phyloP scores from a whole-genome alignment of 495 filamentous ascomycete genomes.

The Astrocystis sublimbata region DNA sequence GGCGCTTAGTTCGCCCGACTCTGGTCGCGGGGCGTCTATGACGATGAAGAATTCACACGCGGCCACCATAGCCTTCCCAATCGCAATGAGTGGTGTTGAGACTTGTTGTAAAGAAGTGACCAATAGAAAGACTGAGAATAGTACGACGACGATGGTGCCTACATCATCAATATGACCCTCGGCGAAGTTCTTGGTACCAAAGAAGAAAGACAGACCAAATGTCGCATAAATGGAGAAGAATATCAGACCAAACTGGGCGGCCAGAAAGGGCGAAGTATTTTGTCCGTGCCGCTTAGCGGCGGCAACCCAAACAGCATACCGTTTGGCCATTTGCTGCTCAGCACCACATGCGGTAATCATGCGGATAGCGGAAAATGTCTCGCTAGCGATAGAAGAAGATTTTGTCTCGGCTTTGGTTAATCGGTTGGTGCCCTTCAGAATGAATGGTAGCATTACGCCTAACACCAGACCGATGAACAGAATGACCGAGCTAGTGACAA shows the following conservation, averaged over 20 bases:
- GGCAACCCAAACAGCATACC: slow-evolving; percentile 58
- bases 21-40: slow-evolving; percentile 56
- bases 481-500: slow-evolving; percentile 58
- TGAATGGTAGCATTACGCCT: slow-evolving; percentile 57
- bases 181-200: slow-evolving; percentile 45
- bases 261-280: slow-evolving; percentile 48
- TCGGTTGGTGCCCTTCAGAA: slow-evolving; percentile 53
- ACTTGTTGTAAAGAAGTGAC: slow-evolving; percentile 48
- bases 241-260: slow-evolving; percentile 34
- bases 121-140: slow-evolving; percentile 60
- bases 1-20: slow-evolving; percentile 42
- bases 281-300: slow-evolving; percentile 55
- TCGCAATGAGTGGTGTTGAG: slow-evolving; percentile 52
- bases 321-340: slow-evolving; percentile 50
- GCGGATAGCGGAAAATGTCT: slow-evolving; percentile 55
- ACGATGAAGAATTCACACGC: slow-evolving; percentile 59
- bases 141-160: slow-evolving; percentile 51
- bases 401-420: slow-evolving; percentile 47
- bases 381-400: slow-evolving; percentile 60
- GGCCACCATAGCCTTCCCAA: slow-evolving; percentile 55
- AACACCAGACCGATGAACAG: slow-evolving; percentile 58
- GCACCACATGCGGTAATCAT: slow-evolving; percentile 68
- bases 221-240: slow-evolving; percentile 48
- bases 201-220: slow-evolving; percentile 56
- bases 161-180: slow-evolving; percentile 43